Percentiles rank a stretch among this genome's conserved stretches.
Evolutionary conservation across 371 early-diverging fungal species (phyloP).

Genomic region (Mortierella sp.): DNA sequence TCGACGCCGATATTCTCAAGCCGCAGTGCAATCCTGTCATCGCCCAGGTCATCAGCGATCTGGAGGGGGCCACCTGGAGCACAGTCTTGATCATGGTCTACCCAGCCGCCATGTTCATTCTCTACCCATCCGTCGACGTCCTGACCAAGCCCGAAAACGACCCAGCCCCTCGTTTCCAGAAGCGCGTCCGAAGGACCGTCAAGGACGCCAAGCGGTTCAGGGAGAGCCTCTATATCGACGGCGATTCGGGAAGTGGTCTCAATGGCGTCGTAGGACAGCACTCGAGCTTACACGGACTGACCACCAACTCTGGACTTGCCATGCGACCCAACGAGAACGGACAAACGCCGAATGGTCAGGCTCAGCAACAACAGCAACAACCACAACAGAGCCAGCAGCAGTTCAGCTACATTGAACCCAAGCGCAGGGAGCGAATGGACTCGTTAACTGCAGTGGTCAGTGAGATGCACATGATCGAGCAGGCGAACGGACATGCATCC

Average conservation of each 20-base stretch:
- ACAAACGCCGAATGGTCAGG: background rate
- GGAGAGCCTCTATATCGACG: slow-evolving; percentile 38
- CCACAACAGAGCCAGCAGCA: slow-evolving; percentile 18
- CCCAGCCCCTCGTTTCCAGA: slow-evolving; percentile 35
- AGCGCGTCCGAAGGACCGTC: slow-evolving; percentile 35
- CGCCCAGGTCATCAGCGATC: slow-evolving; percentile 41
- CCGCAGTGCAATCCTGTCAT: slow-evolving; percentile 19
- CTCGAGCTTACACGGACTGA: slow-evolving; percentile 42
- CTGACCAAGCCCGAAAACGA: slow-evolving; percentile 46
- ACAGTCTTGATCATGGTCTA: slow-evolving; percentile 38
- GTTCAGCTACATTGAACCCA: slow-evolving; percentile 31
- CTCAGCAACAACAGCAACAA: slow-evolving; percentile 19
- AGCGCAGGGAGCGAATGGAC: slow-evolving; percentile 42
- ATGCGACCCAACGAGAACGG: slow-evolving; percentile 9
- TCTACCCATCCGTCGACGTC: slow-evolving; percentile 49
- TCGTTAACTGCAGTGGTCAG: slow-evolving; percentile 42
- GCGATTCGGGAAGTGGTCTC: slow-evolving; percentile 24
- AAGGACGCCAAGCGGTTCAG: slow-evolving; percentile 46
- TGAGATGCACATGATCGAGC: slow-evolving; percentile 37
- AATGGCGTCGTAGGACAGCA: slow-evolving; percentile 15
- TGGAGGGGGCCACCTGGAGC: slow-evolving; percentile 38
- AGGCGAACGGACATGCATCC: slow-evolving; percentile 18
- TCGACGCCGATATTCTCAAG: slow-evolving; percentile 3
- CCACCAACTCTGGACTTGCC: slow-evolving; percentile 13
- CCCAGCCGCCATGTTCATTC: slow-evolving; percentile 52